Conservation (phyloP, 2,329 filamentous ascomycete species). For the Cercospora brassicicola region DNA sequence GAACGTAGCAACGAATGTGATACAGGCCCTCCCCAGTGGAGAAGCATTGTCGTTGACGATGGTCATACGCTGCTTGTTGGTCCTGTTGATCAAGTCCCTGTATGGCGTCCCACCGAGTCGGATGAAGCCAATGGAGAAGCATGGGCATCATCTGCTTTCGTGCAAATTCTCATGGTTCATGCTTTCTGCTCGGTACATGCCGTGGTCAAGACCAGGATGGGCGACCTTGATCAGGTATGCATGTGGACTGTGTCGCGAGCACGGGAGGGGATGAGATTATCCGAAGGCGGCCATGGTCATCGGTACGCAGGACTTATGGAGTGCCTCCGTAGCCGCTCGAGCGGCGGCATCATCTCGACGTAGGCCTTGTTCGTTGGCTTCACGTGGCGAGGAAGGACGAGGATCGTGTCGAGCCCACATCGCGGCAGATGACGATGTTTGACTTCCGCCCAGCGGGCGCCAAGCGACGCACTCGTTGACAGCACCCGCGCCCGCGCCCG, state of each 20-base stretch:
- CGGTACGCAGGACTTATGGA: neutral
- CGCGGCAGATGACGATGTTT: neutral
- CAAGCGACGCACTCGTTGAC: neutral
- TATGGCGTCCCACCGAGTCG: neutral
- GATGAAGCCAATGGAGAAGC: neutral
- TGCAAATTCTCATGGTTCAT: neutral
- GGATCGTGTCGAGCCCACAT: neutral
- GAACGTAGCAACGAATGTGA: neutral
- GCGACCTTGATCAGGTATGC: neutral
- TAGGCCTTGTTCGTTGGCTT: neutral
- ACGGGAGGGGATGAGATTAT: neutral
- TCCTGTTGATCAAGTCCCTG: neutral
- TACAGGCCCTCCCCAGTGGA: neutral
- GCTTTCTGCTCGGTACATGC: neutral
- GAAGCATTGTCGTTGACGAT: neutral
- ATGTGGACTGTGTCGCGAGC: neutral
- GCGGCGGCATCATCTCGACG: neutral
- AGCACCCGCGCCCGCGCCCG: neutral
- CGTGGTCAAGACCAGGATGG: neutral
- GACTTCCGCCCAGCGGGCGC: neutral
- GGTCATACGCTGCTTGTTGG: neutral
- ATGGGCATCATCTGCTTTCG: neutral
- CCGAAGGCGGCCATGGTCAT: neutral
- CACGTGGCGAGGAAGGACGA: neutral
- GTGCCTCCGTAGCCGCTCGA: neutral